phyloP scores from a whole-genome alignment of 1,284 basidiomycete genomes.

The Rhizopogon hawkerae region DNA sequence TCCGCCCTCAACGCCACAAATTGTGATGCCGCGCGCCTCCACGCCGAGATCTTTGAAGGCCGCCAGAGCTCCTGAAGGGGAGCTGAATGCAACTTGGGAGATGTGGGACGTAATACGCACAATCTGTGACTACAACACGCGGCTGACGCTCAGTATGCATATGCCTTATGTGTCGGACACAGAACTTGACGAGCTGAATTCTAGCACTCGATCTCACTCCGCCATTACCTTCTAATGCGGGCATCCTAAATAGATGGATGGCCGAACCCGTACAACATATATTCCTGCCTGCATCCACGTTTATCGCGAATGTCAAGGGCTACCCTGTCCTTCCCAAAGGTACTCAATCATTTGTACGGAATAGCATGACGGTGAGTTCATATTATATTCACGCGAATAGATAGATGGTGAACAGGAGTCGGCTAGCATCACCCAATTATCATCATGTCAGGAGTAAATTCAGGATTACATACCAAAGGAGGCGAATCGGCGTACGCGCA shows the following conservation, averaged over 20 bases:
- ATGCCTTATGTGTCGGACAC: slow-evolving; percentile 13
- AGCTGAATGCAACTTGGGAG: slow-evolving; percentile 88
- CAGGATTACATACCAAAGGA: slow-evolving; percentile 65
- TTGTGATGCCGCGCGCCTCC: slow-evolving; percentile 24
- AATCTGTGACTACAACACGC: slow-evolving; percentile 79
- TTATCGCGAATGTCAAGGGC: slow-evolving; percentile 93
- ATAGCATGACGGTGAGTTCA: slow-evolving; percentile 71
- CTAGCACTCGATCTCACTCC: slow-evolving; percentile 85
- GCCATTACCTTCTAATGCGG: slow-evolving; percentile 67
- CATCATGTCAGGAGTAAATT: slow-evolving; percentile 64
- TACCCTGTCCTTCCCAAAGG: slow-evolving; percentile 95
- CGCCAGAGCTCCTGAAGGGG: slow-evolving; percentile 37
- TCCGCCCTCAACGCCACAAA: slow-evolving; percentile 28
- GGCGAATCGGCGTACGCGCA: slow-evolving; percentile 86
- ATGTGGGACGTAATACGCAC: slow-evolving; percentile 94
- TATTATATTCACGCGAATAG: slow-evolving; percentile 12
- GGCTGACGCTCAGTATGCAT: slow-evolving; percentile 70
- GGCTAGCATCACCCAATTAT: slow-evolving; percentile 72
- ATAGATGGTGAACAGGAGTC: slow-evolving; percentile 8
- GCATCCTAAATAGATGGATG: slow-evolving; percentile 76
- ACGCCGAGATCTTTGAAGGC: slow-evolving; percentile 18
- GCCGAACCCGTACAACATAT: slow-evolving; percentile 87
- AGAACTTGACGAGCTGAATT: slow-evolving; percentile 9
- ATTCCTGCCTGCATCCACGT: slow-evolving; percentile 82
- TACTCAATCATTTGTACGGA: slow-evolving; percentile 80